Evolutionary conservation across 2,329 filamentous ascomycete genomes (phyloP).

Genomic region (Aspergillus awamori): DNA sequence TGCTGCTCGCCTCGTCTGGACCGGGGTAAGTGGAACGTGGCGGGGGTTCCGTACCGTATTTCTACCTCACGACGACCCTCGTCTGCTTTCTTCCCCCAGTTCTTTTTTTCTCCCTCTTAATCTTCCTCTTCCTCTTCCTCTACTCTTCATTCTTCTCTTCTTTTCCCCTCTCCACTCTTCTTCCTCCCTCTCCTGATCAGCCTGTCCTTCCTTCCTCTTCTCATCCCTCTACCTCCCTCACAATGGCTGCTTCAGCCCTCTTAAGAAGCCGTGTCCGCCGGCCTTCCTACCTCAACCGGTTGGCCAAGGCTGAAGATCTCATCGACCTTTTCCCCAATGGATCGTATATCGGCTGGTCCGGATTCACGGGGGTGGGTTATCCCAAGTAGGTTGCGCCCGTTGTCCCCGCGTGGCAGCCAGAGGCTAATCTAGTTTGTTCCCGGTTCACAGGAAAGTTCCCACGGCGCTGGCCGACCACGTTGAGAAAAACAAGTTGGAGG

Average conservation of each 20-base stretch:
- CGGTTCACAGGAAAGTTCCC: slow-evolving; percentile 69
- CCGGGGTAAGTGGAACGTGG: slow-evolving; percentile 15
- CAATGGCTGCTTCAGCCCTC: slow-evolving; percentile 67
- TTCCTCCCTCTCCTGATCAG: slow-evolving; percentile 17
- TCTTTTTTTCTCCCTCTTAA: slow-evolving; percentile 11
- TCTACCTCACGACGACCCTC: slow-evolving; percentile 14
- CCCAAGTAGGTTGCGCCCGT: slow-evolving; percentile 67
- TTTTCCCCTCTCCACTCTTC: slow-evolving; percentile 13
- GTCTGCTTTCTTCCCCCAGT: slow-evolving; percentile 4
- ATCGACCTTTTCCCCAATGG: slow-evolving; percentile 80
- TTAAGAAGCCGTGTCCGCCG: slow-evolving; percentile 75
- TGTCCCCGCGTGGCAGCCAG: background rate
- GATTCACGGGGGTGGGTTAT: slow-evolving; percentile 88
- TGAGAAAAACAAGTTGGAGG: slow-evolving; percentile 81
- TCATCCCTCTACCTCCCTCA: slow-evolving; percentile 13
- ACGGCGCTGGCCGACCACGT: slow-evolving; percentile 85
- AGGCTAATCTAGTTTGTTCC: slow-evolving; percentile 4
- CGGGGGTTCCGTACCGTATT: slow-evolving; percentile 20
- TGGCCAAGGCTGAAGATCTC: slow-evolving; percentile 77
- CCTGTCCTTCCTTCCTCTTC: slow-evolving; percentile 15
- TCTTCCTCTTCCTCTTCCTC: slow-evolving; percentile 8
- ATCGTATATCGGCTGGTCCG: slow-evolving; percentile 87
- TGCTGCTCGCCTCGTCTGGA: background rate
- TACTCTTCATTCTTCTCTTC: slow-evolving; percentile 5
- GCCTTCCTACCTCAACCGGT: slow-evolving; percentile 77